Evolutionary conservation across 495 filamentous ascomycete genomes (phyloP), one percentile per base, ranked within the genome.

Genomic region (Aspergillus taichungensis): DNA sequence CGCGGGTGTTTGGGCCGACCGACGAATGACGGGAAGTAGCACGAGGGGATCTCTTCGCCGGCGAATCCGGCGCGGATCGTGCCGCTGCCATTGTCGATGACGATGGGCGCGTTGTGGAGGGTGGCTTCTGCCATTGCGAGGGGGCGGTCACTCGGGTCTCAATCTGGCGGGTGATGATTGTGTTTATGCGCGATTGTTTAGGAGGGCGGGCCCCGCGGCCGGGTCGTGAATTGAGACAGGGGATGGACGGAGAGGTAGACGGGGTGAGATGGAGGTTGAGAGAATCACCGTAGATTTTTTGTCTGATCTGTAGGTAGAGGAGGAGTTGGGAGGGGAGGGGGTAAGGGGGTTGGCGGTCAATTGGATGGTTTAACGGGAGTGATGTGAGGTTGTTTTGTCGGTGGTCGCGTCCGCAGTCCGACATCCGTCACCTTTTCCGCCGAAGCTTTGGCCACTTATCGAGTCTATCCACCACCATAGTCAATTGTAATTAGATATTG

Each of bases 31-130:
- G 92, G 91, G 59, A 99, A 97, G 67, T 84, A 88, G 71, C 86
- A 94, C 72, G 95, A 95, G 2, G 92, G 92, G 30, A 89, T 72
- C 53, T 97, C 94, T 54, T 95, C 88, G 42, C 94, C 92, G 13
- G 94, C 92, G 56, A 97, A 99, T 9, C 92, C 92, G 39, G 92
- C 92, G 59, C 94, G 80, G 56, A 99, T 97, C 2, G 92, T 99
- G 34, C 94, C 92, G 47, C 87, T 95, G 63, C 92, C 94, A 73
- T 97, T 99, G 80, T 97, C 94, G 54, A 99, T 85, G 55, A 99
- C 94, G 57, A 99, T 94, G 40, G 92, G 89, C 51, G 88, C 90
- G 70, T 97, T 97, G 72, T 91, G 90, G 42, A 95, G 82, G 49
- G 82, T 84, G 41, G 68, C 67, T 64, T 94, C 88, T 40, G 80